Base-by-base conservation (phyloP, 2,329 filamentous ascomycete genomes). In the Arthrobotrys megalospora region DNA sequence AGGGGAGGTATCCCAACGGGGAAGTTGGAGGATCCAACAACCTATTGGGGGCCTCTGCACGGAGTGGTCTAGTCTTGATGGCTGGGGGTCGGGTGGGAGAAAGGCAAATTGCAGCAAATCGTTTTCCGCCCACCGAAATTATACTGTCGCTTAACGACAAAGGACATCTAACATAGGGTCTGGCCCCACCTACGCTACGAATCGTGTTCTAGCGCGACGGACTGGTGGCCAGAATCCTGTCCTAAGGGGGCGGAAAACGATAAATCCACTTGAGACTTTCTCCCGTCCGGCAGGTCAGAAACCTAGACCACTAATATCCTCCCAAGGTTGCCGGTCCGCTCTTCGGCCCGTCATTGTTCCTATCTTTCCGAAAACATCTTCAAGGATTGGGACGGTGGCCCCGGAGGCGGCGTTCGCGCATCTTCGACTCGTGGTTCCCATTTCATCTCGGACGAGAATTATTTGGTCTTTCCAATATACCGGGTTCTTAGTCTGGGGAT, bases 321-420 rank as follows among this genome's bases (percentile, higher is more conserved):
- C 72, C 72, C 62, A 43, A 38, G 72, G 64, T 63, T 76, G 41
- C 64, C 72, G 72, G 72, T 60, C 16, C 32, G 63, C 38, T 8
- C 36, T 65, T 45, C 50, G 55, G 55, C 72, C 36, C 72, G 72
- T 60, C 65, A 65, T 8, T 32, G 53, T 75, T 10, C 45, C 21
- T 48, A n/a, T 16, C 65, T 63, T 38, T 38, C 36, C 11, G 7
- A 66, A 48, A 76, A 43, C 34, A 6, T 10, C 5, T 28, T 21
- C 16, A 36, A 60, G 36, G 6, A 50, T 62, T 34, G 36, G 43
- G 8, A 50, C 12, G n/a, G n/a, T 70, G 66, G 34, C 60, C 72
- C 60, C 50, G 45, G 65, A 52, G 60, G 50, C 55, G 60, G 58
- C 72, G 10, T 77, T 70, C 72, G 65, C 65, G 72, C 72, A 77